Conservation (phyloP, 2,329 filamentous ascomycete genomes). For the Leptodontidium sp. region DNA sequence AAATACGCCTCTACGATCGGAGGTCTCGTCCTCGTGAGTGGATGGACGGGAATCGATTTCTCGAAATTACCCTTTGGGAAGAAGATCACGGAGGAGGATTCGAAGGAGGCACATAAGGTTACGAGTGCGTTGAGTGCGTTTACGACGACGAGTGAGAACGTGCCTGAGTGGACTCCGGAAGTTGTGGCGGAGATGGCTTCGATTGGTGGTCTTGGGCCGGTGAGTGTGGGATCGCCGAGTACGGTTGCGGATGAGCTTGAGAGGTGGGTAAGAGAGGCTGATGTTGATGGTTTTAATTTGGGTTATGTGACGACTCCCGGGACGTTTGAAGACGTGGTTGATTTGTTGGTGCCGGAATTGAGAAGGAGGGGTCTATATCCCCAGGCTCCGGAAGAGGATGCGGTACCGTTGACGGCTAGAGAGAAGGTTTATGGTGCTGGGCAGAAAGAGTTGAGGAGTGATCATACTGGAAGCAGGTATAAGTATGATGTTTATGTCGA, state of each 20-base stretch:
- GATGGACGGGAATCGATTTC: slow-evolving; percentile 75
- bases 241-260: slow-evolving; percentile 72
- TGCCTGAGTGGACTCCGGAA: slow-evolving; percentile 71
- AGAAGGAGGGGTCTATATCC: slow-evolving; percentile 61
- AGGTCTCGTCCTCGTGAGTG: slow-evolving; percentile 73
- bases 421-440: slow-evolving; percentile 71
- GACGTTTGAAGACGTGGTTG: slow-evolving; percentile 72
- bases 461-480: slow-evolving; percentile 66
- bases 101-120: slow-evolving; percentile 60
- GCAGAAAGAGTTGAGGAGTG: slow-evolving; percentile 61
- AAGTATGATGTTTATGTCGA: slow-evolving; percentile 70
- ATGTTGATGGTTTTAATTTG: slow-evolving; percentile 80
- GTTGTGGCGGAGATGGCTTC: slow-evolving; percentile 73
- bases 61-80: slow-evolving; percentile 65
- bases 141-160: slow-evolving; percentile 57
- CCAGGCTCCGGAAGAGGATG: slow-evolving; percentile 45
- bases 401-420: slow-evolving; percentile 54
- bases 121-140: slow-evolving; percentile 58
- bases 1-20: slow-evolving; percentile 71
- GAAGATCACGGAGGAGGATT: slow-evolving; percentile 62
- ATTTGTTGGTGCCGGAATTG: slow-evolving; percentile 71
- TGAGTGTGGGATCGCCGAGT: slow-evolving; percentile 55
- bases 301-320: slow-evolving; percentile 72
- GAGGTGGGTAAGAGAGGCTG: slow-evolving; percentile 71
- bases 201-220: slow-evolving; percentile 70